Evolutionary conservation across 352 stramenopile species (phyloP).

Genomic region (Pythium biforme): DNA sequence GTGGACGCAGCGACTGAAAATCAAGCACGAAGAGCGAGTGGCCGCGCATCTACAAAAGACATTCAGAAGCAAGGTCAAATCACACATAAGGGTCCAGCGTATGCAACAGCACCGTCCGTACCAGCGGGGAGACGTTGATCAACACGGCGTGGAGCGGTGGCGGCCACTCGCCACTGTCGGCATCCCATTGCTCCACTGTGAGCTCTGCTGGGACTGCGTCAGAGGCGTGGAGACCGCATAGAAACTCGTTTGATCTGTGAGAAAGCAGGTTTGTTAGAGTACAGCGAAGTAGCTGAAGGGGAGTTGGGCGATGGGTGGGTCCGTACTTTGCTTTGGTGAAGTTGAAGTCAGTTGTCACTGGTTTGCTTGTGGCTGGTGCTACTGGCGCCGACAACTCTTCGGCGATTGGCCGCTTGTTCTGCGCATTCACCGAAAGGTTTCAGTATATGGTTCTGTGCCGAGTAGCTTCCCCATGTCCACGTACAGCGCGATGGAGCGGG

Average conservation of each 20-base stretch:
- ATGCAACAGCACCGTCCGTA: constrained; percentile 18
- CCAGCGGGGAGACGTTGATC: constrained; percentile 68
- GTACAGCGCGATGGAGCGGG: constrained; percentile 18
- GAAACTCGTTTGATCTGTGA: constrained; percentile 42
- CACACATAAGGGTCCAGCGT: too few relatives aligned
- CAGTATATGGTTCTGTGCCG: background rate
- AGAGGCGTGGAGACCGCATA: constrained; percentile 24
- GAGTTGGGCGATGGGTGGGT: too few relatives aligned
- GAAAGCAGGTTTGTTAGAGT: background rate
- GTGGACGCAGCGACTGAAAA: constrained; percentile 16
- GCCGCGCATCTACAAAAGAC: constrained; percentile 51
- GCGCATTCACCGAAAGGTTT: background rate
- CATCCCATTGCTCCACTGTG: background rate
- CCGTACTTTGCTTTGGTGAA: constrained; percentile 63
- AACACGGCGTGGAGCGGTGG: constrained; percentile 35
- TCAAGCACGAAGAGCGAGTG: constrained; percentile 65
- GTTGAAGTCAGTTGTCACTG: constrained; percentile 36
- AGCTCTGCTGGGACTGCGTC: background rate
- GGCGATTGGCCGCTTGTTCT: constrained; percentile 23
- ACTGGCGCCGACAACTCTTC: background rate
- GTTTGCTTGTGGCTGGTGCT: background rate
- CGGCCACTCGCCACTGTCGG: background rate
- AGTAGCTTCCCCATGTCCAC: background rate
- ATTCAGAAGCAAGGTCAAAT: too few relatives aligned
- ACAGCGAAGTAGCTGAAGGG: too few relatives aligned